Percentiles rank a stretch among this genome's conserved stretches.
phyloP scores from a whole-genome alignment of 2,329 filamentous ascomycete species.

The Penicillium sp. region DNA sequence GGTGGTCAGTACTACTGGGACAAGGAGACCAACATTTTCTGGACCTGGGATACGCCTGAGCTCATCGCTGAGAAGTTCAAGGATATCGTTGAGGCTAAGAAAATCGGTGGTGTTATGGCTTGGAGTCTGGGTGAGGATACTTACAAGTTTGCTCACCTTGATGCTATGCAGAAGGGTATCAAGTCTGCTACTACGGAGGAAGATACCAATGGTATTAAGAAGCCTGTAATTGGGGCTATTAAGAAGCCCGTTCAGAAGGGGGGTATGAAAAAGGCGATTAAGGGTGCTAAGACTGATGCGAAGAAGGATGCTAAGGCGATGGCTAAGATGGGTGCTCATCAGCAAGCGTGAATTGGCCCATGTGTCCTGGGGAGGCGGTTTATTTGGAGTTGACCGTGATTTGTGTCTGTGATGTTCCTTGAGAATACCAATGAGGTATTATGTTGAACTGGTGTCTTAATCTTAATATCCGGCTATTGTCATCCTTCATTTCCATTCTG shows the following conservation, averaged over 20 bases:
- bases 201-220: background rate
- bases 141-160: conserved; percentile 45
- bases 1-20: conserved; percentile 73
- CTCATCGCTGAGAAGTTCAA: conserved; percentile 63
- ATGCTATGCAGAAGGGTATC: conserved; percentile 41
- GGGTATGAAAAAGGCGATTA: background rate
- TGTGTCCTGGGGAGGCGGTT: background rate
- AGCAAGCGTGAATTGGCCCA: background rate
- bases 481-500: background rate
- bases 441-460: background rate
- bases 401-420: background rate
- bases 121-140: conserved; percentile 72
- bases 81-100: conserved; percentile 55
- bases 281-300: background rate
- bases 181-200: conserved; percentile 1
- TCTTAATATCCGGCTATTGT: background rate
- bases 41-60: conserved; percentile 68
- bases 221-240: background rate
- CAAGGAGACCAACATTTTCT: conserved; percentile 58
- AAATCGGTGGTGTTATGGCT: conserved; percentile 69
- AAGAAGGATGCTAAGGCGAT: background rate
- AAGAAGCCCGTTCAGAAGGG: background rate
- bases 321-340: background rate
- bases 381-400: background rate
- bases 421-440: background rate